phyloP scores from a whole-genome alignment of 2,329 filamentous ascomycete genomes.

The Penicillium italicum region DNA sequence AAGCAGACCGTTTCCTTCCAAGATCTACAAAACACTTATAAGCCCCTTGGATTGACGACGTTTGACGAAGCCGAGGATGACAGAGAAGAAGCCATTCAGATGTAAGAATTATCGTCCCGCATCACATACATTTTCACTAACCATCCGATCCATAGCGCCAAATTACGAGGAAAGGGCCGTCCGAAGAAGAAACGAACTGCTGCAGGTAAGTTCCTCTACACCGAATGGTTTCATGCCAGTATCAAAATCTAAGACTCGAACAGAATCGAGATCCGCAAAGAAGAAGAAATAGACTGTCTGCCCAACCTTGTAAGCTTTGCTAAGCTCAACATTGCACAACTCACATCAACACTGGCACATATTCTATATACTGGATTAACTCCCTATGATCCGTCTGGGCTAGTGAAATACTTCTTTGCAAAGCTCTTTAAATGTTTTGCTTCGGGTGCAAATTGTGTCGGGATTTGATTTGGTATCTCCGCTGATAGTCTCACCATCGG shows the following conservation, averaged over 20 bases:
- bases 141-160: constrained; percentile 53
- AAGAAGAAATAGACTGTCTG: constrained; percentile 24
- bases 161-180: constrained; percentile 76
- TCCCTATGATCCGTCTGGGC: neutral
- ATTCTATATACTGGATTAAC: too few species aligned
- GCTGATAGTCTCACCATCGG: neutral
- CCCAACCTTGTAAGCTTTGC: neutral
- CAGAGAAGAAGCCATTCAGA: constrained; percentile 62
- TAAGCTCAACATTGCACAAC: neutral
- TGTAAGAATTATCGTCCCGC: constrained; percentile 45
- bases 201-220: constrained; percentile 32
- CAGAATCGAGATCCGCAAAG: constrained; percentile 26
- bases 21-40: constrained; percentile 69
- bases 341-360: neutral
- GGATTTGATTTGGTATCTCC: neutral
- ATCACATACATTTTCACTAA: neutral
- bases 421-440: neutral
- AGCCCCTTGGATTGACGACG: constrained; percentile 60
- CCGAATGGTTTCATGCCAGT: neutral
- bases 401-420: neutral
- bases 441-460: neutral
- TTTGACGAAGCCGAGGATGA: constrained; percentile 77
- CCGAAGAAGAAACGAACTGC: constrained; percentile 80
- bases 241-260: neutral
- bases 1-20: constrained; percentile 66